Evolutionary conservation across 1,139 yeast species (phyloP), one percentile per base, ranked within the genome.

Genomic region (Yarrowia galli): DNA sequence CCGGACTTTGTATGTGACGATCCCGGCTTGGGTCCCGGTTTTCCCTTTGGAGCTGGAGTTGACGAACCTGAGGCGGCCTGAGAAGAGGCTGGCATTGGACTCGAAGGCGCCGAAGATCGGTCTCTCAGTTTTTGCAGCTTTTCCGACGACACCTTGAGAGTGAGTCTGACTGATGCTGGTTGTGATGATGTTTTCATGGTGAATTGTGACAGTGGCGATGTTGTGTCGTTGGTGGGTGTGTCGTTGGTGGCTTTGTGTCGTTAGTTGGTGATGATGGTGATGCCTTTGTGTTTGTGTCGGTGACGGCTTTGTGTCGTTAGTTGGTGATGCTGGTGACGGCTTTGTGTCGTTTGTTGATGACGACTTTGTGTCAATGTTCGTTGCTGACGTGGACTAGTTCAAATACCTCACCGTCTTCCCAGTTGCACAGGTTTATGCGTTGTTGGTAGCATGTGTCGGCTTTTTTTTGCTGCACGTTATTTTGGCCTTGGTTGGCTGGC

Each of bases 121-220:
- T 61, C 56, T 28, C 36, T 36, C 38, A 61, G 56, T 36, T 61
- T 61, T 23, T 48, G 66, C 45, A 61, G 46, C 46, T 61, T 61
- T 23, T 45, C 66, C 23, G 66, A 48, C 18, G 66, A 46, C 46
- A 61, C 36, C 25, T 61, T 61, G 36, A 61, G 46, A 2, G 66
- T 61, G 15, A 61, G 35, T n/a, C 46, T 61, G 13, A 61, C 66
- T 5, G 60, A 36, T 5, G 45, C n/a, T n/a, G 18, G 32, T n/a
- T n/a, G n/a, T n/a, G n/a, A n/a, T 5, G 51, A 46, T n/a, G 65
- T 16, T n/a, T 46, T 60, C 65, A 60, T 60, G 35, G 22, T 45
- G 45, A 6, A 18, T 4, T 25, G 3, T 42, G 35, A 7, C 4
- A 25, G 25, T 42, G 9, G 43, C 8, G 13, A 35, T 22, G 58